Percentiles rank a stretch among this genome's conserved stretches.
Conservation (phyloP, 345 rosid genomes). For the Eucalyptus regnans region DNA sequence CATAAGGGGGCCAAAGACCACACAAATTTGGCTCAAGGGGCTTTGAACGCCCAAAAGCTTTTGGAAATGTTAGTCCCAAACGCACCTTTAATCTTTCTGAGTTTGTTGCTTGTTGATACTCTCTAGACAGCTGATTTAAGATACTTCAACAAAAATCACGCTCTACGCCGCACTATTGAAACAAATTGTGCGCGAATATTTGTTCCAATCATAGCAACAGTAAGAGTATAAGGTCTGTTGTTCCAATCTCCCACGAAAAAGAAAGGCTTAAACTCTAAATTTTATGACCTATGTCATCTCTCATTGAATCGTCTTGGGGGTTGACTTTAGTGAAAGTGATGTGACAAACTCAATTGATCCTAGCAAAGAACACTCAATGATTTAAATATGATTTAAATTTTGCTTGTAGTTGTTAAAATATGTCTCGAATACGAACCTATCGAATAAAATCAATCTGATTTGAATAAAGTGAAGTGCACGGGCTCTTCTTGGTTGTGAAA, state of each 20-base stretch:
- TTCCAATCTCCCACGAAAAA: background rate
- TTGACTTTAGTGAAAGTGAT: background rate
- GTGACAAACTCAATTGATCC: background rate
- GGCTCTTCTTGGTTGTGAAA: too few species aligned
- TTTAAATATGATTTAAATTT: background rate
- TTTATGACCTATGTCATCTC: background rate
- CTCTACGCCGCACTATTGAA: background rate
- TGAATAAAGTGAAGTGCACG: too few species aligned
- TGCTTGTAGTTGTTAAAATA: too few species aligned
- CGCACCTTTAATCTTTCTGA: too few species aligned
- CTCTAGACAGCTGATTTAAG: background rate
- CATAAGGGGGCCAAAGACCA: too few species aligned
- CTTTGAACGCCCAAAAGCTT: too few species aligned
- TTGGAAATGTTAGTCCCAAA: too few species aligned
- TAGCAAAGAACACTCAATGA: background rate
- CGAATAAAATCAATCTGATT: too few species aligned
- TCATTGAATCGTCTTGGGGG: background rate
- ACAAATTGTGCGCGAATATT: background rate
- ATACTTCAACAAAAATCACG: background rate
- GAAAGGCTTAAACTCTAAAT: background rate
- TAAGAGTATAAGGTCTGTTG: background rate
- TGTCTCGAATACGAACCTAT: fast-evolving
- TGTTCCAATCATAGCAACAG: background rate
- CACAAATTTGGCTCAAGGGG: too few species aligned
- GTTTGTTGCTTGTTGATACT: background rate